These are phyloP conservation scores for Neovahlkampfia damariscottae DNA, from an alignment of 78 protist genomes.

Conservation along the genomic window DNA sequence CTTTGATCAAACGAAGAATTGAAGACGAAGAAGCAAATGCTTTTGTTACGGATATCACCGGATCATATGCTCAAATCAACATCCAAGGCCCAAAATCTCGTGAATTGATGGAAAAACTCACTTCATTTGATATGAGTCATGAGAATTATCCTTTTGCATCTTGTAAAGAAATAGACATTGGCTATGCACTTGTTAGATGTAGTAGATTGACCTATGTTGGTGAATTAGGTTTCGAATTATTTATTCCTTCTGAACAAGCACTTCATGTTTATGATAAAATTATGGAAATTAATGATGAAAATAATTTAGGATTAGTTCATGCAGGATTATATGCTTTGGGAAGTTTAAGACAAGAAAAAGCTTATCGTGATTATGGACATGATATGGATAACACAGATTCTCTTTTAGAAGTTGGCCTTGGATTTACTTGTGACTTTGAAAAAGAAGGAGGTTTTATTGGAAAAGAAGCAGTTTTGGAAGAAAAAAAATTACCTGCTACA, in stretches of 20 bases:
- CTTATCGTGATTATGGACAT: slow-evolving; percentile 27
- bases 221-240: slow-evolving; percentile 38
- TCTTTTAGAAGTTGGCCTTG: slow-evolving; percentile 31
- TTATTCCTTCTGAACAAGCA: slow-evolving; percentile 19
- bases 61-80: neutral
- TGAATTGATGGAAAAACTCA: neutral
- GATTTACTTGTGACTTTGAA: slow-evolving; percentile 8
- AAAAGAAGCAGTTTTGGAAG: slow-evolving; percentile 3
- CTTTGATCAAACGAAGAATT: neutral
- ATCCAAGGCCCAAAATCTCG: slow-evolving; percentile 28
- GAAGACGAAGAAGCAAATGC: neutral
- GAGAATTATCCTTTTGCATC: slow-evolving; percentile 27
- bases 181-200: neutral
- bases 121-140: slow-evolving; percentile 4
- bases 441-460: slow-evolving; percentile 21
- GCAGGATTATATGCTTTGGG: slow-evolving; percentile 1
- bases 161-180: neutral
- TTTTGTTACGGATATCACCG: slow-evolving; percentile 9
- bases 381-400: slow-evolving; percentile 26
- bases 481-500: neutral
- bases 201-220: slow-evolving; percentile 30
- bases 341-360: slow-evolving; percentile 34
- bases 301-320: too few species aligned
- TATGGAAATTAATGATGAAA: too few species aligned
- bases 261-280: neutral